Evolutionary conservation across 2,329 filamentous ascomycete genomes (phyloP), one percentile per base, ranked within the genome.

Genomic region (Phialophora chinensis): DNA sequence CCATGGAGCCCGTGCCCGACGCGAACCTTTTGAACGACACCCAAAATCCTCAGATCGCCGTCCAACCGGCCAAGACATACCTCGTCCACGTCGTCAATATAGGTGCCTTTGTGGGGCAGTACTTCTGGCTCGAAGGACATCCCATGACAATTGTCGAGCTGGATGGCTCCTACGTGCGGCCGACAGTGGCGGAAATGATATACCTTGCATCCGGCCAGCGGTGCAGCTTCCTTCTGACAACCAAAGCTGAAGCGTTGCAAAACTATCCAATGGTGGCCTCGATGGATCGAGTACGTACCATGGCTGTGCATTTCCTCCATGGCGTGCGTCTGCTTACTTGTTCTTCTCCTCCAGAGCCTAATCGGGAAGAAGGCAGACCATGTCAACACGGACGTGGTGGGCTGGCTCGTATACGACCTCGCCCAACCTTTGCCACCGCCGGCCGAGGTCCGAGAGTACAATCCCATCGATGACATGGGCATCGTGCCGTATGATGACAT

Each of bases 71-170:
- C 1, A 91, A 86, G 69, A 93, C 88, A 0, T 93, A 93, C 66
- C 78, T 92, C 17, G 82, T 94, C 72, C 88, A 88, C 25, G 79
- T 93, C 70, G 82, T 91, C 73, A 93, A 93, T 72, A 87, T 92
- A 12, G 90, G 88, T n/a, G 90, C 90, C 11, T 93, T 93, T 76
- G 82, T 80, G 0, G 79, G 77, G 20, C 83, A 85, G 69, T 82
- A 83, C 65, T 77, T 86, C 64, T 81, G 77, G 59, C 77, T 84
- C 55, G 79, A 80, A 67, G 77, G 73, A 11, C 78, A 79, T 66
- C 71, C 75, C 27, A 74, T 79, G 71, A 76, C 72, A 1, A 74
- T 79, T 2, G 75, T 79, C 4, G 77, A 78, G 53, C 69, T 78
- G 2, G 78, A 79, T 52, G 78, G 78, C 3, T 63, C 75, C 7